These are phyloP conservation scores for Jatropha multifida DNA, from an alignment of 441 rosid genomes.

Conservation along the genomic window DNA sequence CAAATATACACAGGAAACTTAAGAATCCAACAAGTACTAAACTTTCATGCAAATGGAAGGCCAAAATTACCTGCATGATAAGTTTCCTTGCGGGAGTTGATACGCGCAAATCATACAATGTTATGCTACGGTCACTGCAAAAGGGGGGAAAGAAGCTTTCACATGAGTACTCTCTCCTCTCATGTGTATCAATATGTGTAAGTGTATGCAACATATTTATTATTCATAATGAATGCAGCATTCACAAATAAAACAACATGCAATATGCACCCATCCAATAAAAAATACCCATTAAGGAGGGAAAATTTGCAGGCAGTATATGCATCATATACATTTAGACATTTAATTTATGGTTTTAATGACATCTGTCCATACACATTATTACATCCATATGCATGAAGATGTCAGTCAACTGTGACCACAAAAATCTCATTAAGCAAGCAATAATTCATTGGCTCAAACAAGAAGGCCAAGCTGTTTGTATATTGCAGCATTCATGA, in stretches of 20 bases:
- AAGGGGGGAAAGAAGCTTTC: conserved; percentile 13
- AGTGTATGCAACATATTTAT: background rate
- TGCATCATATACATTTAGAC: no score
- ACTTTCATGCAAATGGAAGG: background rate
- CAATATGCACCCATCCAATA: background rate
- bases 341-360: no score
- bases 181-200: background rate
- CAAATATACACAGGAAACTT: background rate
- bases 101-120: conserved; percentile 84
- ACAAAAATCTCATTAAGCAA: no score
- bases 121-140: conserved; percentile 83
- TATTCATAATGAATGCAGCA: background rate
- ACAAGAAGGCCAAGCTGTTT: background rate
- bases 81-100: conserved; percentile 77
- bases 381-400: no score
- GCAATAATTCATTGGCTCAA: background rate
- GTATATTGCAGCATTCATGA: background rate
- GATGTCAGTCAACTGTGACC: no score
- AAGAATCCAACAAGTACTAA: background rate
- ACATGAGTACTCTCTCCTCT: background rate
- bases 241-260: background rate
- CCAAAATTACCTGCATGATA: conserved; percentile 68
- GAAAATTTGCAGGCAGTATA: no score
- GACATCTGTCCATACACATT: no score
- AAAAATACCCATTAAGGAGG: no score